A percentile compares a stretch with the other conserved stretches of the same genome.
Conservation (phyloP, 495 filamentous ascomycete genomes). For the Talaromyces stipitatus region DNA sequence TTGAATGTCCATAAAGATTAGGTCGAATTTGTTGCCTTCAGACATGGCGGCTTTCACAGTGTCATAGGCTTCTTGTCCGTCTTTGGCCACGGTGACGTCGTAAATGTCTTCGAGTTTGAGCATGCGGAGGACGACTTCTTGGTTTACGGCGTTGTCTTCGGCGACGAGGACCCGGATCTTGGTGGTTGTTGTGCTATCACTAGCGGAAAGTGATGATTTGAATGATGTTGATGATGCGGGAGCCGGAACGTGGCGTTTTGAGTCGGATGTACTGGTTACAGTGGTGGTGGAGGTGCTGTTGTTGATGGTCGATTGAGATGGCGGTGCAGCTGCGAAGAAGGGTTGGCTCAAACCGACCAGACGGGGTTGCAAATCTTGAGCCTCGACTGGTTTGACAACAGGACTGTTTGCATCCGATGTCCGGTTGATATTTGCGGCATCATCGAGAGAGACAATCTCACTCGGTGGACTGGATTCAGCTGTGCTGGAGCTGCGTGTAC, state of each 20-base stretch:
- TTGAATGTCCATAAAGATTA: slow-evolving; percentile 93
- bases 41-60: slow-evolving; percentile 78
- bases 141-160: slow-evolving; percentile 92
- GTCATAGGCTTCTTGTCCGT: slow-evolving; percentile 85
- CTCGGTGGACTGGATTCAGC: slow-evolving; percentile 20
- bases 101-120: slow-evolving; percentile 62
- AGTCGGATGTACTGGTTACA: slow-evolving; percentile 35
- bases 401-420: slow-evolving; percentile 9
- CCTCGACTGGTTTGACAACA: slow-evolving; percentile 20
- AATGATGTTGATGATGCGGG: slow-evolving; percentile 17
- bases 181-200: slow-evolving; percentile 49
- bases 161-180: slow-evolving; percentile 83
- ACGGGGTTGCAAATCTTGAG: slow-evolving; percentile 55
- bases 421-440: slow-evolving; percentile 10
- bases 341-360: slow-evolving; percentile 79
- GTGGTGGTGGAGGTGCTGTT: slow-evolving; percentile 25
- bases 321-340: slow-evolving; percentile 63
- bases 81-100: slow-evolving; percentile 73
- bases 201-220: no score
- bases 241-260: slow-evolving; percentile 33
- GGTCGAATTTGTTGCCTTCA: slow-evolving; percentile 58
- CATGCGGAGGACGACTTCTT: slow-evolving; percentile 82
- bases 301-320: slow-evolving; percentile 17
- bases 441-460: slow-evolving; percentile 16
- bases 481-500: slow-evolving; percentile 22